These are phyloP conservation scores for Geosmithia flava DNA, from an alignment of 2,329 filamentous ascomycete species.

Conservation along the genomic window DNA sequence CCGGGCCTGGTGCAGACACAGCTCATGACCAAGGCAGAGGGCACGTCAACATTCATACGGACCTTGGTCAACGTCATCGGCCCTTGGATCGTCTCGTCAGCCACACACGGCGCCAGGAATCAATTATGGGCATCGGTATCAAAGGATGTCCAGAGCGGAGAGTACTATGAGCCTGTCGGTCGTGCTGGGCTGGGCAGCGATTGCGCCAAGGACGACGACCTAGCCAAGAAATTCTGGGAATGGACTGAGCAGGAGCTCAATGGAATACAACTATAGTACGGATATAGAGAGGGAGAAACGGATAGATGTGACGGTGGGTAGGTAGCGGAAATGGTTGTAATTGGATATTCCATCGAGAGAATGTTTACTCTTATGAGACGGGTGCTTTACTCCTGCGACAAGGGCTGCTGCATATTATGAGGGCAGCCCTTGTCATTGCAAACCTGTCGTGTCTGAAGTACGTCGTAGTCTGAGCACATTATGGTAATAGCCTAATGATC, in stretches of 20 bases:
- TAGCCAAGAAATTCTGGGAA: neutral
- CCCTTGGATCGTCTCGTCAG: neutral
- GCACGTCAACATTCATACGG: neutral
- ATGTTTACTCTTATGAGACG: too few species aligned
- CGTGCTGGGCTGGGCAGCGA: neutral
- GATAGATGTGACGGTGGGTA: neutral
- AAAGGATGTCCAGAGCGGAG: slow-evolving; percentile 12
- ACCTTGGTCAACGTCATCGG: neutral
- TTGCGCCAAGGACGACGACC: neutral
- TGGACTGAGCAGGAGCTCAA: slow-evolving; percentile 1
- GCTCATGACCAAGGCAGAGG: slow-evolving; percentile 7
- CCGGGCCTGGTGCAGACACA: slow-evolving; percentile 27
- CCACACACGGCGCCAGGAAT: neutral
- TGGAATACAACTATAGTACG: neutral
- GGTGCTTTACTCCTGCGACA: neutral
- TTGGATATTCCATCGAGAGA: too few species aligned
- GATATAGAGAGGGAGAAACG: neutral
- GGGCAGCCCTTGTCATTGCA: neutral
- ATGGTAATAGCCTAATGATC: too few species aligned
- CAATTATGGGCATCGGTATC: neutral
- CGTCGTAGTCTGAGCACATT: too few species aligned
- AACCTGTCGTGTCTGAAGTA: neutral
- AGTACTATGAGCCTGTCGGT: slow-evolving; percentile 9
- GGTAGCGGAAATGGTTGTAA: too few species aligned
- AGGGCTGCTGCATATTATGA: neutral